Evolutionary conservation across 371 early-diverging fungal genomes (phyloP), one percentile per base, ranked within the genome.

Genomic region (Encephalitozoon romaleae): DNA sequence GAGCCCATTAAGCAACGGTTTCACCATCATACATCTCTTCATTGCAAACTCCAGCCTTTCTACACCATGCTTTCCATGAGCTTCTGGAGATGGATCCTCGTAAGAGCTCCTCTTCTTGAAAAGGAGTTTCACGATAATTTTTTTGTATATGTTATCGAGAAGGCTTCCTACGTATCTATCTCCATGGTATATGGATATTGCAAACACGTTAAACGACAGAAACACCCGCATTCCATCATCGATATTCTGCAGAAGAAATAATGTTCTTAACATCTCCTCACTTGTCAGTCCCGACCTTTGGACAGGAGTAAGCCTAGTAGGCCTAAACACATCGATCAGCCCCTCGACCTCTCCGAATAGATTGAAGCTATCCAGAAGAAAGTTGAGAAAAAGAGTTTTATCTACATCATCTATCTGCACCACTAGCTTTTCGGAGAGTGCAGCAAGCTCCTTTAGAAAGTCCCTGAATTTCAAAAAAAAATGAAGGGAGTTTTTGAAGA

Each of bases 181-280:
- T 59, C 59, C 59, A 21, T 59, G 59, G 38, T 59, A 59, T 34
- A 59, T 59, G 1, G 59, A 59, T 59, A 59, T 38, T 28, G 59
- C 59, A 32, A 59, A 59, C 59, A 59, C 59, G 15, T 59, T 30
- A 28, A 59, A 59, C 15, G 59, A 59, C 21, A 59, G 34, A 59
- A 59, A 59, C 11, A 59, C 1, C 15, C 59, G 32, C 59, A 59
- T 59, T n/a, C 59, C 34, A 1, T 21, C 59, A 59, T 30, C 30
- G 6, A 34, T 1, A 8, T 59, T 30, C 28, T 59, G 59, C 2
- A 59, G 59, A 1, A 59, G n/a, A 34, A 59, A 59, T 12, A 59
- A 15, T 38, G 38, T 59, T 38, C 59, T 59, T 12, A 59, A 34
- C 59, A 59, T 59, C 21, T 38, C 38, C 38, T 59, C 34, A 15